Base-by-base conservation (phyloP, 192 early-diverging fungal species). In the Coemansia sp. region DNA sequence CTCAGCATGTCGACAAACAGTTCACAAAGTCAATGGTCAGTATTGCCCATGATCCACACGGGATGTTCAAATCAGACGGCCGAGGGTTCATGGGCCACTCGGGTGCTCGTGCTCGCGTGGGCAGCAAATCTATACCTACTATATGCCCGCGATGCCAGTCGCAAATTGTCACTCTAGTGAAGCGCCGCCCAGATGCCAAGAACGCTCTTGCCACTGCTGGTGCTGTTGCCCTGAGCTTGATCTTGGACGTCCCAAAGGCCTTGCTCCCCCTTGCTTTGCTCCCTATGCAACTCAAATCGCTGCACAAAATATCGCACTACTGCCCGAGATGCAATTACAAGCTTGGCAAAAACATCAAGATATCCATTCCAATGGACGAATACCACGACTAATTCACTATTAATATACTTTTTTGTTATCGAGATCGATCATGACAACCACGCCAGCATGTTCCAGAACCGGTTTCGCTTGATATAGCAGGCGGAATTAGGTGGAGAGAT, bases 271-370 rank as follows among this genome's bases (percentile, higher is more conserved):
- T 81, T 40, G 75, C 79, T 7, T 52, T 75, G 67, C 58, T 81
- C 46, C 79, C 79, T 4, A 68, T 81, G 66, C 79, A 81, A 65
- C 55, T 81, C 60, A 76, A 64, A 41, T 67, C 74, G 36, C 64
- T 81, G 60, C 65, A 81, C 13, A 65, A 71, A 5, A 66, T 65
- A 40, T 47, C 73, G 13, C 79, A 81, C 44, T 76, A 74, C 65
- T 81, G 79, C 27, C 74, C 80, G 1, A 58, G 24, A 16, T 82
- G 80, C 69, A 76, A 77, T 29, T 82, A 67, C 72, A 82, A 82
- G 43, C 36, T 82, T 24, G 80, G 80, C 15, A 82, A 77, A 57
- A 76, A 82, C 61, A 69, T 82, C 50, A 72, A 64, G 31, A 66
- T 82, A 31, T 46, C 61, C 13, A 70, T 81, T 12, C 72, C 80